These are phyloP conservation scores for Chalaropsis ovoidea DNA, from an alignment of 2,329 filamentous ascomycete genomes.

Conservation along the genomic window DNA sequence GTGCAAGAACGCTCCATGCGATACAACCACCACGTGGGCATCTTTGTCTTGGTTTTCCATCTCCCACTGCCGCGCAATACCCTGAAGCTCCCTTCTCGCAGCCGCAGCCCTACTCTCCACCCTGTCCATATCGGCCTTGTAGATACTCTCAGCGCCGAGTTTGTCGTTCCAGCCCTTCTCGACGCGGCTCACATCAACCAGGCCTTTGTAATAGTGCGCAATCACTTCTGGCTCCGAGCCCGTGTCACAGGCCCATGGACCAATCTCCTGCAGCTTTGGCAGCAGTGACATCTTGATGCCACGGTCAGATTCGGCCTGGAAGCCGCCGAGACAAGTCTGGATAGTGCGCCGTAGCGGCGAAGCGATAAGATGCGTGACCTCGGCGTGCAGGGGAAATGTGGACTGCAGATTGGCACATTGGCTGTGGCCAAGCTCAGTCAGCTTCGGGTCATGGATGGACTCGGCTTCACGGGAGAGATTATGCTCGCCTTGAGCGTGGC, in stretches of 20 bases:
- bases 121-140: slow-evolving; percentile 38
- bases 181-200: slow-evolving; percentile 55
- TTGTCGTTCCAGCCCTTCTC: slow-evolving; percentile 64
- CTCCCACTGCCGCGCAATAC: slow-evolving; percentile 40
- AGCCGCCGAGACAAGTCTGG: slow-evolving; percentile 62
- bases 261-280: slow-evolving; percentile 70
- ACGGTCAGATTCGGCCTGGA: slow-evolving; percentile 43
- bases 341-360: slow-evolving; percentile 75
- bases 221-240: slow-evolving; percentile 51
- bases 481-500: slow-evolving; percentile 71
- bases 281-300: slow-evolving; percentile 47
- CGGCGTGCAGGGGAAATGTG: slow-evolving; percentile 53
- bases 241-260: slow-evolving; percentile 62
- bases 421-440: slow-evolving; percentile 63
- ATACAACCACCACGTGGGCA: slow-evolving; percentile 61
- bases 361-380: slow-evolving; percentile 60
- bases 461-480: slow-evolving; percentile 65
- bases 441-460: slow-evolving; percentile 60
- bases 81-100: slow-evolving; percentile 49
- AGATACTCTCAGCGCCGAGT: slow-evolving; percentile 34
- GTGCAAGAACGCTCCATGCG: slow-evolving; percentile 75
- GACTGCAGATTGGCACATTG: slow-evolving; percentile 59
- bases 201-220: slow-evolving; percentile 48
- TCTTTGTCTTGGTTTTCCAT: slow-evolving; percentile 37
- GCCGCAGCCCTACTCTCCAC: slow-evolving; percentile 52